Percentiles rank a stretch among this genome's conserved stretches.
Conservation (phyloP, 805 yeast genomes). For the Maudiozyma pseudohumilis region DNA sequence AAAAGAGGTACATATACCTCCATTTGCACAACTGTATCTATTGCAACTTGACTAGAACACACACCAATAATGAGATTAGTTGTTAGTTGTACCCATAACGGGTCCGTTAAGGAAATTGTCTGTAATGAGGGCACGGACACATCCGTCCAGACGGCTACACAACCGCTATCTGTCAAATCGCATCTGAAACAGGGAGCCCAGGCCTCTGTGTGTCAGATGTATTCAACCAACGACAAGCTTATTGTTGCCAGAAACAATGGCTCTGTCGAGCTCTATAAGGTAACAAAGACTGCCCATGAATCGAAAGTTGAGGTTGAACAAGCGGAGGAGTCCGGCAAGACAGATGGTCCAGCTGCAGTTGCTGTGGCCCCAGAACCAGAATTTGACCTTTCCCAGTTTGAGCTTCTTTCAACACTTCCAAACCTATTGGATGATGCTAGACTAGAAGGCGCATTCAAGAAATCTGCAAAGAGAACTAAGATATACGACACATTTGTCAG, state of each 20-base stretch:
- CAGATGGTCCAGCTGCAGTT: background rate
- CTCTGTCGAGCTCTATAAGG: constrained; percentile 32
- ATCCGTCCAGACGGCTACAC: constrained; percentile 53
- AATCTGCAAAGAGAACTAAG: constrained; percentile 24
- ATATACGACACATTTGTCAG: constrained; percentile 33
- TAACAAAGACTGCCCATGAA: constrained; percentile 11
- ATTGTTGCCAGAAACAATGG: constrained; percentile 35
- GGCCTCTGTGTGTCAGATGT: constrained; percentile 31
- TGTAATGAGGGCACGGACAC: constrained; percentile 72
- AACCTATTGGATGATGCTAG: constrained; percentile 17
- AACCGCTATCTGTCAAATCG: constrained; percentile 47
- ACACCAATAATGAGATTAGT: constrained; percentile 46
- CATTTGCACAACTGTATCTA: too few relatives aligned
- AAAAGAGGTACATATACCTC: too few relatives aligned
- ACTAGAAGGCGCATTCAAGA: constrained; percentile 15
- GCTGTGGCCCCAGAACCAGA: constrained; percentile 4
- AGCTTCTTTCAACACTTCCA: constrained; percentile 12
- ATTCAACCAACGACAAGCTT: background rate
- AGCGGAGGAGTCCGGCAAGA: too few relatives aligned
- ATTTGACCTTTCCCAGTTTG: constrained; percentile 16
- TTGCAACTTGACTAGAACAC: too few relatives aligned
- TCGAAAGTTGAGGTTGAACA: background rate
- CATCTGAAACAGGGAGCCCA: constrained; percentile 33
- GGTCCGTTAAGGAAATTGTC: constrained; percentile 52
- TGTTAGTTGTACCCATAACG: constrained; percentile 58